These are phyloP conservation scores for Elsinoe australis DNA, from an alignment of 2,329 filamentous ascomycete species.

Conservation along the genomic window DNA sequence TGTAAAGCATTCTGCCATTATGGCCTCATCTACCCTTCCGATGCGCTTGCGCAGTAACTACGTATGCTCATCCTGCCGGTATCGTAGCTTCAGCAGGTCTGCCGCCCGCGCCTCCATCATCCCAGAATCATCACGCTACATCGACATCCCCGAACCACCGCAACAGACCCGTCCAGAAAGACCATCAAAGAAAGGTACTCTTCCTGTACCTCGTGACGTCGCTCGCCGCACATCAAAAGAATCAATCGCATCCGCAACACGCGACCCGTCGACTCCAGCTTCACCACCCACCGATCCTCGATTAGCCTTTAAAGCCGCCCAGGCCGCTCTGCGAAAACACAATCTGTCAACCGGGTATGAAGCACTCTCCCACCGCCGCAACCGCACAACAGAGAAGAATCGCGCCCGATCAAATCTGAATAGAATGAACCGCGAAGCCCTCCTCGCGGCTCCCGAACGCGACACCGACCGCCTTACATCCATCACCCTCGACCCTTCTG, in stretches of 20 bases:
- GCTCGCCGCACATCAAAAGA: conserved; percentile 45
- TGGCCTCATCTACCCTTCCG: conserved; percentile 36
- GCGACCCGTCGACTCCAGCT: conserved; percentile 28
- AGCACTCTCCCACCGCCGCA: conserved; percentile 9
- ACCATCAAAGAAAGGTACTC: conserved; percentile 59
- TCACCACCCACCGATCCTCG: conserved; percentile 24
- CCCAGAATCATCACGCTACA: conserved; percentile 81
- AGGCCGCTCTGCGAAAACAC: conserved; percentile 63
- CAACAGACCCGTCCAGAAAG: conserved; percentile 55
- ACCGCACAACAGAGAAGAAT: neutral
- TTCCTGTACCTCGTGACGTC: conserved; percentile 75
- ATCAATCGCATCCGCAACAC: conserved; percentile 23
- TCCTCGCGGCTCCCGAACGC: conserved; percentile 57
- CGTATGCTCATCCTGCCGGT: conserved; percentile 31
- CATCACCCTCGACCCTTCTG: conserved; percentile 41
- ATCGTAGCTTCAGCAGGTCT: conserved; percentile 41
- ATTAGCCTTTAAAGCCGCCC: conserved; percentile 59
- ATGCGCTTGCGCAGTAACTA: conserved; percentile 27
- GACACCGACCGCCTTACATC: conserved; percentile 71
- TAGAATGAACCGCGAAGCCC: conserved; percentile 43
- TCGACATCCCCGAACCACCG: conserved; percentile 69
- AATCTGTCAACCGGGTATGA: conserved; percentile 46
- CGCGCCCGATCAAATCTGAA: conserved; percentile 39
- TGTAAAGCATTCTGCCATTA: conserved; percentile 24
- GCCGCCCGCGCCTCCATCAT: conserved; percentile 47